A percentile compares a stretch with the other conserved stretches of the same genome.
These are phyloP conservation scores for Dillenia turbinata DNA, from an alignment of 164 flowering plant genomes.

Conservation along the genomic window DNA sequence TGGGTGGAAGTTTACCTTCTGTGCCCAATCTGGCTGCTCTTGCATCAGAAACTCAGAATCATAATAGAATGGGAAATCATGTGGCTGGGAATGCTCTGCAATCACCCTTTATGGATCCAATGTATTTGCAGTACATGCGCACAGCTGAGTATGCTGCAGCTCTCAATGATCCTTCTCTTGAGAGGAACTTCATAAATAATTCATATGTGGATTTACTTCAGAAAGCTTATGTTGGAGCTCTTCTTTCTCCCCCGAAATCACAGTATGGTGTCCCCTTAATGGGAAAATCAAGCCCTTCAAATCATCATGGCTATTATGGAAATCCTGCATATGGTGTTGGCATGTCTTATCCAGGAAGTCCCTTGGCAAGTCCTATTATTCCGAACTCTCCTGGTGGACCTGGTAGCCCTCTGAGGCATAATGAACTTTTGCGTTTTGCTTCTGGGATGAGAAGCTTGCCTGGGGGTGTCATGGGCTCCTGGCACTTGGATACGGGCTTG, in stretches of 20 bases:
- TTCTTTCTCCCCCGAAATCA: slow-evolving; percentile 65
- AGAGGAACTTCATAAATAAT: slow-evolving; percentile 47
- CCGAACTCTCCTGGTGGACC: slow-evolving; percentile 64
- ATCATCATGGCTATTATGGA: slow-evolving; percentile 65
- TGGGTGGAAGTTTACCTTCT: slow-evolving; percentile 38
- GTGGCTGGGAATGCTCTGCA: slow-evolving; percentile 37
- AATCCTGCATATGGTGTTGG: slow-evolving; percentile 60
- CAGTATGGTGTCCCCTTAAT: slow-evolving; percentile 46
- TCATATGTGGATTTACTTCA: slow-evolving; percentile 58
- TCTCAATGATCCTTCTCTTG: slow-evolving; percentile 55
- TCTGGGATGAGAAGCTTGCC: slow-evolving; percentile 59
- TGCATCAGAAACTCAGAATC: slow-evolving; percentile 36
- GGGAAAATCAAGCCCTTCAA: slow-evolving; percentile 42
- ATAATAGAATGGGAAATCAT: slow-evolving; percentile 39
- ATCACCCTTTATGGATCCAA: slow-evolving; percentile 47
- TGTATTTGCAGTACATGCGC: slow-evolving; percentile 64
- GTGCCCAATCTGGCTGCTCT: slow-evolving; percentile 27
- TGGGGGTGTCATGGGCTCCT: slow-evolving; percentile 61
- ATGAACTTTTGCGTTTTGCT: slow-evolving; percentile 49
- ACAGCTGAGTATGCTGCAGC: slow-evolving; percentile 58
- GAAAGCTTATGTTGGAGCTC: slow-evolving; percentile 62
- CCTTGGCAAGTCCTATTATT: slow-evolving; percentile 54
- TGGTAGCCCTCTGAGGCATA: slow-evolving; percentile 70
- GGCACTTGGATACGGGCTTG: slow-evolving; percentile 51
- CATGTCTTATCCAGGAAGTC: slow-evolving; percentile 76